Percentiles rank a stretch among this genome's conserved stretches.
Conservation (phyloP, 2,329 filamentous ascomycete species). For the Aspergillus novoparasiticus region DNA sequence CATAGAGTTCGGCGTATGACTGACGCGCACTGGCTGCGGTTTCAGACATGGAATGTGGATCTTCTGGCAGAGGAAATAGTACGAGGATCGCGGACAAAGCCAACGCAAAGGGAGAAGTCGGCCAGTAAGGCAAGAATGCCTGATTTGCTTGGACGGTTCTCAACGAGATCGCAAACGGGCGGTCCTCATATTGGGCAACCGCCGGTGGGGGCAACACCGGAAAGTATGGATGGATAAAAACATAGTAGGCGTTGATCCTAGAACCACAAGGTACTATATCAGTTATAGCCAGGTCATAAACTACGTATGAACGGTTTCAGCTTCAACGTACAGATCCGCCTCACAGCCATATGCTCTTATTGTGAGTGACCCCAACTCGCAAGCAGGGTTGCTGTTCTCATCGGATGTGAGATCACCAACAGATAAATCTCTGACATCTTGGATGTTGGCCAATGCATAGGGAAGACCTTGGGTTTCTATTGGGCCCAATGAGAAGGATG, state of each 20-base stretch:
- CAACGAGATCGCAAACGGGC: slow-evolving; percentile 4
- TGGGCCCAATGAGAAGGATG: not conserved
- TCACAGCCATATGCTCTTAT: slow-evolving; percentile 22
- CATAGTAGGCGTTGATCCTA: slow-evolving; percentile 30
- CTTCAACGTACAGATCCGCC: slow-evolving; percentile 22
- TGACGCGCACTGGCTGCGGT: slow-evolving; percentile 13
- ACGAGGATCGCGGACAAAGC: slow-evolving; percentile 26
- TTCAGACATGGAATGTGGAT: slow-evolving; percentile 12
- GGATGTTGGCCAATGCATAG: not conserved
- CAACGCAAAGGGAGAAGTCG: slow-evolving; percentile 22
- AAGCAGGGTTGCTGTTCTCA: not conserved
- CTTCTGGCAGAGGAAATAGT: slow-evolving; percentile 22
- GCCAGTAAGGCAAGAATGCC: slow-evolving; percentile 23
- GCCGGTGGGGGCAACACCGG: slow-evolving; percentile 23
- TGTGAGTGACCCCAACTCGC: not conserved
- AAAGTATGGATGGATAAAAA: slow-evolving; percentile 30
- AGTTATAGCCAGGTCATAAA: not conserved
- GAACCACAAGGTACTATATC: not conserved
- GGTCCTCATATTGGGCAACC: slow-evolving; percentile 18
- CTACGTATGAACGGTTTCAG: no score
- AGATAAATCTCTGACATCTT: not conserved
- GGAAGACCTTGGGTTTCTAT: not conserved
- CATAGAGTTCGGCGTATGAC: slow-evolving; percentile 27
- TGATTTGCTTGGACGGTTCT: slow-evolving; percentile 6
- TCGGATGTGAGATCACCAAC: not conserved